A percentile compares a stretch with the other conserved stretches of the same genome.
Evolutionary conservation across 2,329 filamentous ascomycete genomes (phyloP).

Genomic region (Cadophora gregata): DNA sequence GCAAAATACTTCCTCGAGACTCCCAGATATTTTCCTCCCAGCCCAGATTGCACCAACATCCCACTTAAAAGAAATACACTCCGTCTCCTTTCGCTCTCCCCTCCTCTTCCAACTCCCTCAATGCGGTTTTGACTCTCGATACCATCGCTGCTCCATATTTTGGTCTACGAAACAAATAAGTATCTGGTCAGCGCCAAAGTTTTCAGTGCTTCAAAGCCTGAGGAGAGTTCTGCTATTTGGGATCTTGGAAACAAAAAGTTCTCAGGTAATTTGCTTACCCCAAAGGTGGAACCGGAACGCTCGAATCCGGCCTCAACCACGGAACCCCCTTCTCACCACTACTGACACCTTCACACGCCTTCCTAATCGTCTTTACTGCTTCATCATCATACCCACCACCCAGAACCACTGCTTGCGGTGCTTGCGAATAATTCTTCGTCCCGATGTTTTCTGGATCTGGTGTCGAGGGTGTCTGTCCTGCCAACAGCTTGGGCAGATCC

Average conservation of each 20-base stretch:
- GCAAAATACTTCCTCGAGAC: too few species aligned
- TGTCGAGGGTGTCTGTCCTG: not conserved
- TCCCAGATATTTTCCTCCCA: too few species aligned
- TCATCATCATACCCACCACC: constrained; percentile 13
- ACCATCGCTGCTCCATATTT: constrained; percentile 16
- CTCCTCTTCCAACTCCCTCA: constrained; percentile 15
- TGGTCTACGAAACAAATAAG: not conserved
- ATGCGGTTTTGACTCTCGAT: not conserved
- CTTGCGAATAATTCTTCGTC: constrained; percentile 7
- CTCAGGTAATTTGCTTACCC: constrained; percentile 3
- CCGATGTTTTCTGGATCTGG: constrained; percentile 12
- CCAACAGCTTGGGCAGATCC: constrained; percentile 8
- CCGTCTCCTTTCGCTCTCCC: constrained; percentile 15
- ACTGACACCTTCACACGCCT: constrained; percentile 4
- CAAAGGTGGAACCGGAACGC: constrained; percentile 13
- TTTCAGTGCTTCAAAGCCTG: too few species aligned
- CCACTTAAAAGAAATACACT: constrained; percentile 14
- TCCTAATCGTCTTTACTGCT: constrained; percentile 1
- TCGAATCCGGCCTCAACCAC: constrained; percentile 14
- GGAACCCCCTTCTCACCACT: constrained; percentile 11
- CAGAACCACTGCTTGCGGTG: constrained; percentile 10
- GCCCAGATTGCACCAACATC: not conserved
- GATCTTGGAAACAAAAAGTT: too few species aligned
- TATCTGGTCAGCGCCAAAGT: not conserved
- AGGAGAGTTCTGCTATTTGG: not conserved